Base-by-base conservation (phyloP, 805 yeast genomes). In the Yarrowia sp. region DNA sequence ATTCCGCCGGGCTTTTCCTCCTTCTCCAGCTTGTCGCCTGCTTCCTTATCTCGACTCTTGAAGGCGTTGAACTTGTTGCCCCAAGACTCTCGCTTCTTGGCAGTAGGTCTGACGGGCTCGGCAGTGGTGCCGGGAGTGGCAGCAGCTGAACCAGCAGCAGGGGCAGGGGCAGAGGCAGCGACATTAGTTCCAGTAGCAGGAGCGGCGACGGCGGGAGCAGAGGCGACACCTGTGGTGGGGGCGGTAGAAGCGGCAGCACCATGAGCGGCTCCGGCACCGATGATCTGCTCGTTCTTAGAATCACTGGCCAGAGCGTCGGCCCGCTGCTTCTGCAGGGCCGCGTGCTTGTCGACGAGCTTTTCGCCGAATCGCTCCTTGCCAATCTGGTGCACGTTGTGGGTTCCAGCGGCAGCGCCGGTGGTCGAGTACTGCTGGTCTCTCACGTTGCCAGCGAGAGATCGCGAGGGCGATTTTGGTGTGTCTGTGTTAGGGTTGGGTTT, bases 351-450 rank as follows among this genome's bases (percentile, higher is more conserved):
- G n/a, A 28, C 61, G 19, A 54, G 32, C 26, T 38, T 36, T 2
- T 54, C 61, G 26, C 26, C 12, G 46, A 54, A 54, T 8, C 61
- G 46, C 17, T 54, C 61, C 61, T 54, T 54, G 44, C 61, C 61
- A 17, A 54, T 54, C 46, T 54, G 61, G 32, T 36, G 46, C 19
- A 54, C 61, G 14, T 54, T 38, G 24, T 35, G 59, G 11, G 32
- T 8, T 9, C 43, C 43, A 7, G 38, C 0, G 44, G 26, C 16
- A 26, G 46, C 28, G 17, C n/a, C 17, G 46, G 40, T 11, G 11
- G 21, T 1, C 44, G 44, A 46, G 36, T 46, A 46, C 35, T n/a
- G n/a, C n/a, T 51, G 58, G 40, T 51, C 58, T 22, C 58, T 16
- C 9, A 51, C 58, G 41, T 51, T 51, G 7, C 58, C 58, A 2